Evolutionary conservation across 2,329 filamentous ascomycete species (phyloP).

Genomic region (Sporothrix euskadiensis): DNA sequence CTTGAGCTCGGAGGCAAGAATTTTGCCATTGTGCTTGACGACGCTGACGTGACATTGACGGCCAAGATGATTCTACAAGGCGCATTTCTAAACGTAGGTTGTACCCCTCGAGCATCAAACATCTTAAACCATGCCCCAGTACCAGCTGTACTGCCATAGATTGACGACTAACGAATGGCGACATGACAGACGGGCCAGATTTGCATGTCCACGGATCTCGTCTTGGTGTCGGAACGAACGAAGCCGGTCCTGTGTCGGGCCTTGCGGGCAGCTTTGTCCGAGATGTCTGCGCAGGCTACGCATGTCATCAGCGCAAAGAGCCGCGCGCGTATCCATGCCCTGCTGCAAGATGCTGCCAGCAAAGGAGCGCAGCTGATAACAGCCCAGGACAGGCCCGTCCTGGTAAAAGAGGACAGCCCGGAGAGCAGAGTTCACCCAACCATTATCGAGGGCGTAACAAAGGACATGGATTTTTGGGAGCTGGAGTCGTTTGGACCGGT

Average conservation of each 20-base stretch:
- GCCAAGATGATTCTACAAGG: not conserved
- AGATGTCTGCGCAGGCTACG: constrained; percentile 52
- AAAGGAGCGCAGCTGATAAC: constrained; percentile 53
- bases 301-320: constrained; percentile 67
- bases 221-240: constrained; percentile 50
- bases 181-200: constrained; percentile 61
- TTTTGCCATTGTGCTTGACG: constrained; percentile 73
- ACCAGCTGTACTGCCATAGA: constrained; percentile 45
- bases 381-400: not conserved
- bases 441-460: constrained; percentile 57
- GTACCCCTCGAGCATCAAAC: too few species aligned
- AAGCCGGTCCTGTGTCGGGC: constrained; percentile 38
- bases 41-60: constrained; percentile 68
- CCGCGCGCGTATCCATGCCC: constrained; percentile 52
- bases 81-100: not conserved
- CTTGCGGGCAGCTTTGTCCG: constrained; percentile 53
- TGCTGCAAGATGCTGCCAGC: constrained; percentile 65
- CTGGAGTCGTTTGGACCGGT: constrained; percentile 77
- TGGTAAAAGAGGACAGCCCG: too few species aligned
- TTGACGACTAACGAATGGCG: not conserved
- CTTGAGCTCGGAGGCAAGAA: constrained; percentile 85
- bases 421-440: too few species aligned
- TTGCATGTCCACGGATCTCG: constrained; percentile 81
- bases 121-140: not conserved
- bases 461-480: constrained; percentile 72